Conservation (phyloP, 2,329 filamentous ascomycete species). For the Colletotrichum sp. region DNA sequence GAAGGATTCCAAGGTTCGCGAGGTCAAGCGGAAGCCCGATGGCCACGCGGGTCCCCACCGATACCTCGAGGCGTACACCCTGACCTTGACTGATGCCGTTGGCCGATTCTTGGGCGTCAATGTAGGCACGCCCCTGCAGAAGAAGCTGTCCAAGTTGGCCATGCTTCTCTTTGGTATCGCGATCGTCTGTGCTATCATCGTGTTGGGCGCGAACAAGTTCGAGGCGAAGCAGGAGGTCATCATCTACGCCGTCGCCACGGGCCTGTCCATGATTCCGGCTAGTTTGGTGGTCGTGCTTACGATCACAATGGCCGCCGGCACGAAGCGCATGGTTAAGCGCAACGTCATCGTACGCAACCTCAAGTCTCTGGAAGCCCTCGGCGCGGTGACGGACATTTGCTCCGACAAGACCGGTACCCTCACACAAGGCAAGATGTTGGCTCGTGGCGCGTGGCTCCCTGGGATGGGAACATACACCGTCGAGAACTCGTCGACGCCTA, state of each 20-base stretch:
- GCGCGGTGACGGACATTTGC: constrained; percentile 49
- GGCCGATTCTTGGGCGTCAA: constrained; percentile 68
- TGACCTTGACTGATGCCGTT: constrained; percentile 58
- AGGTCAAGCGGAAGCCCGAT: constrained; percentile 48
- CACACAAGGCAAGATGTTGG: constrained; percentile 21
- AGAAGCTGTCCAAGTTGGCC: constrained; percentile 69
- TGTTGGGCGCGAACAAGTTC: constrained; percentile 64
- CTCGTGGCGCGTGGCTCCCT: constrained; percentile 14
- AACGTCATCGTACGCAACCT: constrained; percentile 65
- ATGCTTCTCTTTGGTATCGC: constrained; percentile 67
- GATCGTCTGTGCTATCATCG: constrained; percentile 69
- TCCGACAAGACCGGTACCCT: constrained; percentile 29
- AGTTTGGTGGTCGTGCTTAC: constrained; percentile 70
- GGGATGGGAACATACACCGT: constrained; percentile 23
- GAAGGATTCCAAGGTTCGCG: constrained; percentile 49
- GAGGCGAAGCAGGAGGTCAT: constrained; percentile 58
- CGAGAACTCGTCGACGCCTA: constrained; percentile 45
- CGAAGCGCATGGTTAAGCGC: constrained; percentile 46
- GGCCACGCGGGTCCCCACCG: constrained; percentile 54
- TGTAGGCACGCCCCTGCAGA: constrained; percentile 71
- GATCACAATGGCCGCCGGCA: constrained; percentile 70
- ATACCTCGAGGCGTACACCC: constrained; percentile 40
- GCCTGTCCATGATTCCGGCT: constrained; percentile 66
- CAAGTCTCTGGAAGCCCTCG: constrained; percentile 43
- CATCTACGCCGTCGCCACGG: constrained; percentile 66